Base-by-base conservation (phyloP, 768 basidiomycete species). In the Russula virescens region DNA sequence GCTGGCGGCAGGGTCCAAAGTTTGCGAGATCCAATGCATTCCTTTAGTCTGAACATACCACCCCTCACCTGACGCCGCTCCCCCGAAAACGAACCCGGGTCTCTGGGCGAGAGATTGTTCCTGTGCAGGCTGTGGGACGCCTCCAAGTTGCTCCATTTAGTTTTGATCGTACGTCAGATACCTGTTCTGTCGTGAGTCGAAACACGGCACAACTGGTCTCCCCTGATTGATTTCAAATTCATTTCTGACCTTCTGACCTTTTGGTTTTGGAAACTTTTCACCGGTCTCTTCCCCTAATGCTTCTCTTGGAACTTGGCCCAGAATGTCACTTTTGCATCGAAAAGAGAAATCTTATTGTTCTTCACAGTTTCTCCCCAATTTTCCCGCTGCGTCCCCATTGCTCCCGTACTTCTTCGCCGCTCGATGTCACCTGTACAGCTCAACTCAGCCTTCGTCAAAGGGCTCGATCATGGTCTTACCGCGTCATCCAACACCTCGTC, bases 201-300 rank as follows among this genome's bases (percentile, higher is more conserved):
- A 56, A 14, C 4, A 23, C 43, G 42, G 42, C 35, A 11, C 13
- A 38, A 11, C 10, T 38, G 31, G 31, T 14, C 13, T 5, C 42
- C 25, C 0, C 8, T n/a, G 34, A 58, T 62, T n/a, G 34, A 58
- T 62, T 62, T 62, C 50, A 53, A 58, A 47, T 63, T 58, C 42
- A 63, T 58, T 52, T 31, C 35, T 18, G 0, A 10, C 8, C 46
- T 21, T 13, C n/a, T 11, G 45, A 43, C 2, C 1, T 40, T 35
- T 31, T 14, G 52, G 45, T 40, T 31, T 40, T 26, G 45, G 47
- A 47, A 40, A 31, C 45, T 54, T 23, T 48, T 23, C 14, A 2
- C 4, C 23, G 38, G 31, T 46, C 28, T 34, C 43, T 28, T 58
- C 26, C 43, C 55, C 51, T 23, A 16, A 43, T 23, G 10, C 55